phyloP scores from a whole-genome alignment of 2,329 filamentous ascomycete species.

The Endocalyx cinctus region DNA sequence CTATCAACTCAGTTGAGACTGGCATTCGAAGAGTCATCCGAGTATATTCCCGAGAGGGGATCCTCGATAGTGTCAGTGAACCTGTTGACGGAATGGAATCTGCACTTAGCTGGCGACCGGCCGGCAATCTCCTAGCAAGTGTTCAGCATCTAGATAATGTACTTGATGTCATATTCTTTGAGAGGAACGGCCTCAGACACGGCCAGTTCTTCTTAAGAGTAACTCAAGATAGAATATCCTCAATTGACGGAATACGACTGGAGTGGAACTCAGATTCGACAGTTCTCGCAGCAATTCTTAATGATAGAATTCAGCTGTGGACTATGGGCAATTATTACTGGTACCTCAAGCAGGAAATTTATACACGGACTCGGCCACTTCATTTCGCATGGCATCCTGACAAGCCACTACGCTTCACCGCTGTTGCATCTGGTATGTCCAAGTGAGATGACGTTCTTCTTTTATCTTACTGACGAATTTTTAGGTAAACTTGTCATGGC shows the following conservation, averaged over 20 bases:
- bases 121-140: conserved; percentile 85
- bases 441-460: too few relatives aligned
- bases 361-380: conserved; percentile 30
- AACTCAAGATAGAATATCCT: conserved; percentile 50
- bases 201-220: conserved; percentile 82
- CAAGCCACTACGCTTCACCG: conserved; percentile 68
- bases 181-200: conserved; percentile 94
- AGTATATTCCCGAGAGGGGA: conserved; percentile 85
- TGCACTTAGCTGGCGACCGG: conserved; percentile 84
- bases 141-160: conserved; percentile 66
- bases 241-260: conserved; percentile 58
- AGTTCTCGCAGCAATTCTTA: conserved; percentile 76
- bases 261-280: conserved; percentile 92
- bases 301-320: conserved; percentile 82
- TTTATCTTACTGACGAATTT: conserved; percentile 10
- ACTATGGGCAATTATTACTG: conserved; percentile 97
- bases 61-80: conserved; percentile 89
- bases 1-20: conserved; percentile 73
- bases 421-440: too few relatives aligned
- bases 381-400: conserved; percentile 78
- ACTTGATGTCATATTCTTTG: conserved; percentile 90
- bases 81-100: conserved; percentile 89
- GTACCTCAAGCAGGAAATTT: conserved; percentile 90
- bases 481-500: conserved; percentile 49
- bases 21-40: conserved; percentile 72